Evolutionary conservation across 2,329 filamentous ascomycete species (phyloP).

Genomic region (Mariannaea elegans): DNA sequence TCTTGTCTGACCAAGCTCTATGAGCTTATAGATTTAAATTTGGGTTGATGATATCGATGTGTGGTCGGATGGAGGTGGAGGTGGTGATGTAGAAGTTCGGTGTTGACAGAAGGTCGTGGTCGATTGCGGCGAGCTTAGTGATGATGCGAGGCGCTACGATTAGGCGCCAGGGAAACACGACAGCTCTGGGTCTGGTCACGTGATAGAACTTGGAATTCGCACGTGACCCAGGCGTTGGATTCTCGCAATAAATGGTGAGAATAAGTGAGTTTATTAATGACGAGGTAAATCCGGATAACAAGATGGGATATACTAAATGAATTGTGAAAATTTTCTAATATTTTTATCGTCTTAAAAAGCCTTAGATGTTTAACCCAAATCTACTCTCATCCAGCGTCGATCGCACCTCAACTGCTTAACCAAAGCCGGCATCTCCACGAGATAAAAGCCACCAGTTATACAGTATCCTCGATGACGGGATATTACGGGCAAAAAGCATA

Average conservation of each 20-base stretch:
- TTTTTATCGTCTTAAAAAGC: no score
- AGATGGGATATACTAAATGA: no score
- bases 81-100: constrained; percentile 29
- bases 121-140: constrained; percentile 42
- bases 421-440: no score
- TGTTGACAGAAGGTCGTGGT: constrained; percentile 37
- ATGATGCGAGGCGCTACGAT: constrained; percentile 44
- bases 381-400: no score
- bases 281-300: no score
- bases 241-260: background rate
- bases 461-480: no score
- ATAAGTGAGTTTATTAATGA: background rate
- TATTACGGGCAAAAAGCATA: no score
- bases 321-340: no score
- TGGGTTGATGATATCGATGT: constrained; percentile 12
- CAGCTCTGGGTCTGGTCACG: constrained; percentile 43
- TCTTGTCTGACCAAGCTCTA: constrained; percentile 45
- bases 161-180: constrained; percentile 59
- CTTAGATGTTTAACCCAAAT: no score
- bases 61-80: constrained; percentile 17
- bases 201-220: constrained; percentile 11
- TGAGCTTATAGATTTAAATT: constrained; percentile 33
- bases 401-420: no score
- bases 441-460: no score
- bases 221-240: no score